These are phyloP conservation scores for Ilex aquifolium DNA, from an alignment of 257 asterid species.

Conservation along the genomic window DNA sequence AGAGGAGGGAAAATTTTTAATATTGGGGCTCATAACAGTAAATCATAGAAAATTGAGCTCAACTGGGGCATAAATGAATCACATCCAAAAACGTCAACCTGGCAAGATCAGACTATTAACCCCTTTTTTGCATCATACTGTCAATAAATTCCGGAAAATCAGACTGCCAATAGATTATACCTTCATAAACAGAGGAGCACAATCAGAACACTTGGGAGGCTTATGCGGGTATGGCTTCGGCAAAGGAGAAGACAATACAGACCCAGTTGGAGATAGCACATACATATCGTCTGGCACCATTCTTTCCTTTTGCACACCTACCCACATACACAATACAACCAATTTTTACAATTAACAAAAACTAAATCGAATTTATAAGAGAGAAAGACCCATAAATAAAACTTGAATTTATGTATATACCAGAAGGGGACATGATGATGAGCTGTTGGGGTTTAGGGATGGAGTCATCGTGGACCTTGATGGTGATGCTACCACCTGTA, in stretches of 20 bases:
- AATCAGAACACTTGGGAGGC: conserved; percentile 97
- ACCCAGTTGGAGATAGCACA: conserved; percentile 70
- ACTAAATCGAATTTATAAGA: too few relatives aligned
- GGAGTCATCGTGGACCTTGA: conserved; percentile 84
- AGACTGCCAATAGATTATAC: conserved; percentile 22
- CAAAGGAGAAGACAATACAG: conserved; percentile 60
- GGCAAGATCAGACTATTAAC: too few relatives aligned
- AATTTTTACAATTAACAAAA: conserved; percentile 7
- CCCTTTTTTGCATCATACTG: not conserved
- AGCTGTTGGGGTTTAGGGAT: conserved; percentile 77
- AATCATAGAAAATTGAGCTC: too few relatives aligned
- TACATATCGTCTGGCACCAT: conserved; percentile 95
- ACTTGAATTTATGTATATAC: conserved; percentile 19
- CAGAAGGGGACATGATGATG: conserved; percentile 93
- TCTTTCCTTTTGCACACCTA: conserved; percentile 99
- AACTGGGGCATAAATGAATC: not conserved
- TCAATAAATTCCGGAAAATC: too few relatives aligned
- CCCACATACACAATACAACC: conserved; percentile 14
- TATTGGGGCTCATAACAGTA: too few relatives aligned
- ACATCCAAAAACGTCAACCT: not conserved
- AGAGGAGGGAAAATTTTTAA: too few relatives aligned
- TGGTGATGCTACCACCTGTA: conserved; percentile 97
- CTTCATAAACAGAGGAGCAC: conserved; percentile 94
- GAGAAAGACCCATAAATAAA: too few relatives aligned
- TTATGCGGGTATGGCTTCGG: conserved; percentile 85